phyloP scores from a whole-genome alignment of 495 filamentous ascomycete genomes.

The Neurospora terricola region DNA sequence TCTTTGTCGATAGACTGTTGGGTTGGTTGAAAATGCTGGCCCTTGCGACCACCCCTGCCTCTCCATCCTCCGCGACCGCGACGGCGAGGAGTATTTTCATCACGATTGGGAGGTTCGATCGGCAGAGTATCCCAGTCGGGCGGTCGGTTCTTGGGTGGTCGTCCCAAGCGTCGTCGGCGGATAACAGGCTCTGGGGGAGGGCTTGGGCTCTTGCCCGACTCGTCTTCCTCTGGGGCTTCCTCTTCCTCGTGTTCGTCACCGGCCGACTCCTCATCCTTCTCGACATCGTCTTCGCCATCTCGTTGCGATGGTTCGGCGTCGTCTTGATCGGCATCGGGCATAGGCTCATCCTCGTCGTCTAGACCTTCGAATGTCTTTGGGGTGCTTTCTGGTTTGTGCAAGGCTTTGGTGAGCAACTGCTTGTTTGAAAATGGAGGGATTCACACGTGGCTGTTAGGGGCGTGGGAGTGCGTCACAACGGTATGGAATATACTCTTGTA shows the following conservation, averaged over 20 bases:
- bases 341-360: conserved; percentile 41
- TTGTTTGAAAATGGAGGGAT: background rate
- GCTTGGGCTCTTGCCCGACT: conserved; percentile 36
- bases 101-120: conserved; percentile 46
- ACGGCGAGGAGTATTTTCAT: conserved; percentile 49
- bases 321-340: conserved; percentile 38
- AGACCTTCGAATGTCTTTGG: conserved; percentile 37
- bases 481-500: background rate
- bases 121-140: conserved; percentile 59
- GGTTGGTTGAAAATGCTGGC: conserved; percentile 57
- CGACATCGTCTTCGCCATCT: conserved; percentile 24
- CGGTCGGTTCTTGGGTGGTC: conserved; percentile 74
- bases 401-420: conserved; percentile 6
- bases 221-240: conserved; percentile 29
- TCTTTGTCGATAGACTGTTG: conserved; percentile 88
- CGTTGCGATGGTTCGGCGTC: conserved; percentile 20
- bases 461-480: background rate
- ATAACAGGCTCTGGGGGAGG: conserved; percentile 49
- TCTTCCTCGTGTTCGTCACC: conserved; percentile 33
- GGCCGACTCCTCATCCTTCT: conserved; percentile 30
- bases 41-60: conserved; percentile 61
- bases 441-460: background rate
- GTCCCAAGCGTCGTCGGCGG: conserved; percentile 70
- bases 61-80: conserved; percentile 60
- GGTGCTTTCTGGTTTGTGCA: conserved; percentile 35